These are phyloP conservation scores for Pseudocercospora eumusae DNA, from an alignment of 2,329 filamentous ascomycete genomes.

Conservation along the genomic window DNA sequence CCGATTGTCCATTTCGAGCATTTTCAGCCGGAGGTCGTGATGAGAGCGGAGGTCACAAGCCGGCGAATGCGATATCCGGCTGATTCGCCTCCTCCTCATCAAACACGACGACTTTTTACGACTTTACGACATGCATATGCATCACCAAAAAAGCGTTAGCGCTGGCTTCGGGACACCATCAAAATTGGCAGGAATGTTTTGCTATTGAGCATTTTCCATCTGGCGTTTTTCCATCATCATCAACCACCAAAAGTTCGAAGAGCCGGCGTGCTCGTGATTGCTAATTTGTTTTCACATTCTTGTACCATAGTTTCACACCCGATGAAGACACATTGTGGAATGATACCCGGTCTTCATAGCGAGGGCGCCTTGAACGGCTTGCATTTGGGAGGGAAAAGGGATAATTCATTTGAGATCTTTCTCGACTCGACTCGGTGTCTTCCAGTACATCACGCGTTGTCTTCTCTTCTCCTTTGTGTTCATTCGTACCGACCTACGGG, in stretches of 20 bases:
- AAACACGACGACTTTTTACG: background rate
- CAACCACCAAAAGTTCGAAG: slow-evolving; percentile 17
- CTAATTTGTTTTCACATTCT: slow-evolving; percentile 7
- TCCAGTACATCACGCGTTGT: background rate
- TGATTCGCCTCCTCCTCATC: slow-evolving; percentile 1
- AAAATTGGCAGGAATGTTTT: slow-evolving; percentile 14
- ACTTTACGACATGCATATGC: slow-evolving; percentile 14
- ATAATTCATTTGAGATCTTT: background rate
- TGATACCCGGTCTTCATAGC: slow-evolving; percentile 22
- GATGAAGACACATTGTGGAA: slow-evolving; percentile 15
- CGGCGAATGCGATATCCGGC: slow-evolving; percentile 4
- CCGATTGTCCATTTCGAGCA: slow-evolving; percentile 22
- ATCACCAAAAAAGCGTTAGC: slow-evolving; percentile 29
- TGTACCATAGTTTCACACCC: slow-evolving; percentile 17
- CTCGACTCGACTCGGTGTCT: background rate
- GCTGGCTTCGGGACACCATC: slow-evolving; percentile 19
- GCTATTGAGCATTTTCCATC: slow-evolving; percentile 16
- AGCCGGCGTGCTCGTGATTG: slow-evolving; percentile 13
- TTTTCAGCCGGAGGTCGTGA: slow-evolving; percentile 30
- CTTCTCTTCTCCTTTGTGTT: too few relatives aligned
- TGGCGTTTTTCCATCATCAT: slow-evolving; percentile 2
- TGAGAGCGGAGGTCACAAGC: background rate
- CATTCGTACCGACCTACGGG: too few relatives aligned
- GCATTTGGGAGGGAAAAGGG: slow-evolving; percentile 3
- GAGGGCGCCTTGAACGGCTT: slow-evolving; percentile 22